Evolutionary conservation across 768 basidiomycete genomes (phyloP).

Genomic region (Naganishia onofrii): DNA sequence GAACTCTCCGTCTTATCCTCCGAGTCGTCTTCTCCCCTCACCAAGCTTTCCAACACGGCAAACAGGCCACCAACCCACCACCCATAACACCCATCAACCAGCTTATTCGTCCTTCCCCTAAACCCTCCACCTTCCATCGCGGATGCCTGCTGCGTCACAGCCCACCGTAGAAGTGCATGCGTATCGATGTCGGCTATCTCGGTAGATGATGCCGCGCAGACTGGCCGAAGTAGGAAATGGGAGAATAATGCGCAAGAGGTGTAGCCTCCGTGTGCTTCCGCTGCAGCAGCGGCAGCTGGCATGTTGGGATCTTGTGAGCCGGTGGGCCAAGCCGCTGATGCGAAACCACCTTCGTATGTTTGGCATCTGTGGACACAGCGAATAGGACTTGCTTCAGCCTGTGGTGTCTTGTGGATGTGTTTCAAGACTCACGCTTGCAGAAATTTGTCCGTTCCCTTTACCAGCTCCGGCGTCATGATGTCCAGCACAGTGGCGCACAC

Average conservation of each 20-base stretch:
- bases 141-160: constrained; percentile 76
- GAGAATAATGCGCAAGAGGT: constrained; percentile 88
- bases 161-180: constrained; percentile 69
- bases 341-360: constrained; percentile 96
- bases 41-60: constrained; percentile 64
- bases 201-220: constrained; percentile 13
- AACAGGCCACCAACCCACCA: constrained; percentile 98
- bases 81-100: constrained; percentile 99
- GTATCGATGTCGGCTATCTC: constrained; percentile 58
- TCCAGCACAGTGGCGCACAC: constrained; percentile 77
- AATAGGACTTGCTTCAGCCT: background rate
- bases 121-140: constrained; percentile 87
- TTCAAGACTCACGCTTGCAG: constrained; percentile 56
- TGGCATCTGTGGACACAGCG: constrained; percentile 62
- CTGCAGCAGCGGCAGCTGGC: constrained; percentile 55
- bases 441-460: constrained; percentile 71
- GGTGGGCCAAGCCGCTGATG: constrained; percentile 67
- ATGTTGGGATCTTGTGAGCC: background rate
- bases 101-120: constrained; percentile 87
- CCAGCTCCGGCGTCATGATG: constrained; percentile 81
- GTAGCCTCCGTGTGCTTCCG: constrained; percentile 97
- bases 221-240: constrained; percentile 68
- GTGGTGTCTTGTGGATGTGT: constrained; percentile 36
- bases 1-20: constrained; percentile 15
- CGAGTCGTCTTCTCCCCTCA: constrained; percentile 31